Evolutionary conservation across 2,329 filamentous ascomycete genomes (phyloP).

Genomic region (Cladosporium velox): DNA sequence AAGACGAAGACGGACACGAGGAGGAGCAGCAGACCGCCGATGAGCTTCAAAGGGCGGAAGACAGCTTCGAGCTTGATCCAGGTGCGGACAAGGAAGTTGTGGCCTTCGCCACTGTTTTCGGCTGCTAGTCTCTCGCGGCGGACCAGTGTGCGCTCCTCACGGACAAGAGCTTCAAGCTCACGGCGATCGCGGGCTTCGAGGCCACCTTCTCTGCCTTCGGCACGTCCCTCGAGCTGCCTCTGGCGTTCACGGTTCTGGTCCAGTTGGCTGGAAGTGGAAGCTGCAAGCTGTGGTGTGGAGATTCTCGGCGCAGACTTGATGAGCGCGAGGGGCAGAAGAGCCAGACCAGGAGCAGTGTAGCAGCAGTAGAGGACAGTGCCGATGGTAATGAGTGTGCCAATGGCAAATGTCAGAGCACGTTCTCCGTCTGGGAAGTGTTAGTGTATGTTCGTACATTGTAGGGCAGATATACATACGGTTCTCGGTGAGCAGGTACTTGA

Average conservation of each 20-base stretch:
- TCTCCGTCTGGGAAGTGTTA: conserved; percentile 65
- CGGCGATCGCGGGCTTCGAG: conserved; percentile 83
- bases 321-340: conserved; percentile 82
- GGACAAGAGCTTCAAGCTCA: conserved; percentile 80
- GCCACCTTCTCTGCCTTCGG: conserved; percentile 70
- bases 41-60: conserved; percentile 83
- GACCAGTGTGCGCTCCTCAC: conserved; percentile 89
- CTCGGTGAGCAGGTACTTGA: conserved; percentile 78
- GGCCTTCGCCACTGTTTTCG: conserved; percentile 77
- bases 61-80: conserved; percentile 82
- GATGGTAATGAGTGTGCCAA: conserved; percentile 84
- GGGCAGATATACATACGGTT: conserved; percentile 57
- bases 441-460: neutral
- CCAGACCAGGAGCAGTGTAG: conserved; percentile 87
- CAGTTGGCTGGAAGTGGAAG: conserved; percentile 75
- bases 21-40: conserved; percentile 79
- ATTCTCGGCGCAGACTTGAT: conserved; percentile 90
- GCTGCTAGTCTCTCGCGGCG: conserved; percentile 84
- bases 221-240: conserved; percentile 84
- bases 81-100: conserved; percentile 67
- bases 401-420: conserved; percentile 83
- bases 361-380: conserved; percentile 84
- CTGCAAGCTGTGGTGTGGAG: conserved; percentile 76
- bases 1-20: conserved; percentile 74
- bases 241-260: conserved; percentile 89